A percentile compares a stretch with the other conserved stretches of the same genome.
phyloP scores from a whole-genome alignment of 2,329 filamentous ascomycete genomes.

The Calonectria ilicicola region DNA sequence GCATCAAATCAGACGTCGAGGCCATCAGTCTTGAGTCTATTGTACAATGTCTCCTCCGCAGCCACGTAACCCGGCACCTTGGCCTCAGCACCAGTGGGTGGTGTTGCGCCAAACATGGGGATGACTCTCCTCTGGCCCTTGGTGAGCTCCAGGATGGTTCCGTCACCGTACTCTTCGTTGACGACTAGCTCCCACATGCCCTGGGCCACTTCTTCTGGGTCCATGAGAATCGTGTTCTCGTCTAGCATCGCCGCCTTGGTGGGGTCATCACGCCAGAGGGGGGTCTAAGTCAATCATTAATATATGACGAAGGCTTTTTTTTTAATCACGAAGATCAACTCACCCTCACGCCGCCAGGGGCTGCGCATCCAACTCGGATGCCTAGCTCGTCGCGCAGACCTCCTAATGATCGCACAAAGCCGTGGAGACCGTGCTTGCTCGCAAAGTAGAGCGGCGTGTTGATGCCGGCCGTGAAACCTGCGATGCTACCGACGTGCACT shows the following conservation, averaged over 20 bases:
- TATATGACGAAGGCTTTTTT: background rate
- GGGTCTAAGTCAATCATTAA: constrained; percentile 40
- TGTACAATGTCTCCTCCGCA: constrained; percentile 37
- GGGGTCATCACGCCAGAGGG: constrained; percentile 48
- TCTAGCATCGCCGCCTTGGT: constrained; percentile 44
- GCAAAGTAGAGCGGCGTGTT: constrained; percentile 52
- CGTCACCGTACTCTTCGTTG: constrained; percentile 42
- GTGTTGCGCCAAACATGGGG: constrained; percentile 42
- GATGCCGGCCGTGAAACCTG: constrained; percentile 44
- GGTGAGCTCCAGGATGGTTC: constrained; percentile 48
- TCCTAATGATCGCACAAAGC: constrained; percentile 48
- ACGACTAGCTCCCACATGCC: constrained; percentile 46
- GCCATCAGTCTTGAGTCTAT: constrained; percentile 35
- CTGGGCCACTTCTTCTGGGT: constrained; percentile 46
- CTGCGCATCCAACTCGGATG: constrained; percentile 48
- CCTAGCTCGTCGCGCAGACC: constrained; percentile 47
- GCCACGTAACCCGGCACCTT: constrained; percentile 39
- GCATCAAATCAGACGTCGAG: constrained; percentile 35
- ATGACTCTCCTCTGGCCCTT: constrained; percentile 42
- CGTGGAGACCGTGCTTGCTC: constrained; percentile 52
- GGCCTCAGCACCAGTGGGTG: constrained; percentile 37
- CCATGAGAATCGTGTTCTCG: constrained; percentile 42
- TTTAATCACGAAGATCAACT: constrained; percentile 9
- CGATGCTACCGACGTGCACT: constrained; percentile 50
- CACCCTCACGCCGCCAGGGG: constrained; percentile 49